Evolutionary conservation across 257 asterid species (phyloP).

Genomic region (Rubia yunnanensis): DNA sequence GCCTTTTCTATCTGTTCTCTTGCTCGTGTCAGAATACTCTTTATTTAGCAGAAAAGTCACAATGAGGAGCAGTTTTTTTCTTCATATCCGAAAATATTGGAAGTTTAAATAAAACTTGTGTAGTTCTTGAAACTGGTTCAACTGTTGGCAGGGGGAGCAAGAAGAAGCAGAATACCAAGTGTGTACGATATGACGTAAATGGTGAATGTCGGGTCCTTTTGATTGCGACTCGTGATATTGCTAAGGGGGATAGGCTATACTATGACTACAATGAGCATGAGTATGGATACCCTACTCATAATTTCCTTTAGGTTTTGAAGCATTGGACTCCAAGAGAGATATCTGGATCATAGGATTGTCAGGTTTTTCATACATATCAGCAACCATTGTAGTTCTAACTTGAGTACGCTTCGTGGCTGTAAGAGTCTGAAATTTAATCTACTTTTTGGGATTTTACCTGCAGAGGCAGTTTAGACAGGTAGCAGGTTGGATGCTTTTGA

Average conservation of each 20-base stretch:
- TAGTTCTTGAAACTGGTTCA: constrained; percentile 18
- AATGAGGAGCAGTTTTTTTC: constrained; percentile 1
- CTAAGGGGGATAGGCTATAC: constrained; percentile 75
- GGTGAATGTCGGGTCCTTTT: constrained; percentile 63
- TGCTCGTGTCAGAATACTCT: too few relatives aligned
- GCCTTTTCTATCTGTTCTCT: constrained; percentile 5
- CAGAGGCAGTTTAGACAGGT: too few relatives aligned
- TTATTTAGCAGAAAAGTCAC: constrained; percentile 3
- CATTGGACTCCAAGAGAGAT: constrained; percentile 10
- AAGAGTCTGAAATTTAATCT: neutral
- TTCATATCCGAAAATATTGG: too few relatives aligned
- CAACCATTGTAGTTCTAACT: too few relatives aligned
- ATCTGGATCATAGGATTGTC: neutral
- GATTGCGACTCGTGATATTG: constrained; percentile 67
- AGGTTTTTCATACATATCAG: neutral
- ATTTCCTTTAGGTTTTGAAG: constrained; percentile 38
- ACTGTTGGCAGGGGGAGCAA: constrained; percentile 57
- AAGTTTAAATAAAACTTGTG: neutral
- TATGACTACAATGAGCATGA: constrained; percentile 83
- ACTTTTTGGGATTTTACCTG: neutral
- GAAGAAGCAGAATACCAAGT: constrained; percentile 76
- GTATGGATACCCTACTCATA: constrained; percentile 77
- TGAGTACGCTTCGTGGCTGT: too few relatives aligned
- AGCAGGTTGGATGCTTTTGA: neutral
- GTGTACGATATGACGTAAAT: constrained; percentile 59